Evolutionary conservation across 257 asterid species (phyloP).

Genomic region (Solanum sejunctum): DNA sequence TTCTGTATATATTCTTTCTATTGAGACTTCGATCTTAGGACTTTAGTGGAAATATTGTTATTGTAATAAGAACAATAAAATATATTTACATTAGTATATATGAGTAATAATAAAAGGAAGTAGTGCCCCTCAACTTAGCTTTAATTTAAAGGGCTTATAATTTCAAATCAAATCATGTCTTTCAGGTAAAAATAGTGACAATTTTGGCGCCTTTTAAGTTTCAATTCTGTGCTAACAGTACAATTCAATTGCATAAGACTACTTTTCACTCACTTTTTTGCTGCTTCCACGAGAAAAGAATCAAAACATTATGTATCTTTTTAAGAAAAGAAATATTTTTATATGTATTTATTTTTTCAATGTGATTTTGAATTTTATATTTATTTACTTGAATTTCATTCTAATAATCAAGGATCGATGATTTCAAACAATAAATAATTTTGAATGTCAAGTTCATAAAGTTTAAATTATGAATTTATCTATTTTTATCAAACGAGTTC

Average conservation of each 20-base stretch:
- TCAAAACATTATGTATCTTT: not conserved
- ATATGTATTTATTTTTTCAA: not conserved
- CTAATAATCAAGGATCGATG: not conserved
- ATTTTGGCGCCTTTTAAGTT: constrained; percentile 16
- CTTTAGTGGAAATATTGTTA: not conserved
- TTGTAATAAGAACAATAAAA: not conserved
- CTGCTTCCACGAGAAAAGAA: not conserved
- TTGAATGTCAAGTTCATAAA: not conserved
- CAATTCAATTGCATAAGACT: not conserved
- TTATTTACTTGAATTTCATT: not conserved
- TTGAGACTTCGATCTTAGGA: not conserved
- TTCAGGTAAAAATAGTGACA: not conserved
- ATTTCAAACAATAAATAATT: not conserved
- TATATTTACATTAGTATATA: not conserved
- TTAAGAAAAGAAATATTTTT: not conserved
- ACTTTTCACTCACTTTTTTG: not conserved
- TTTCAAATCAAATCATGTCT: constrained; percentile 1
- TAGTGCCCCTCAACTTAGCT: not conserved
- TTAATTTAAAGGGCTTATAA: not conserved
- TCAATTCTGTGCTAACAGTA: not conserved
- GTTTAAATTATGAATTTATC: not conserved
- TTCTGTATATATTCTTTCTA: not conserved
- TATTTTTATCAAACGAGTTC: not conserved
- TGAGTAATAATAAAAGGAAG: not conserved
- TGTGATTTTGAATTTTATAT: not conserved